A percentile compares a stretch with the other conserved stretches of the same genome.
These are phyloP conservation scores for Knoxia roxburghii DNA, from an alignment of 257 asterid species.

Conservation along the genomic window DNA sequence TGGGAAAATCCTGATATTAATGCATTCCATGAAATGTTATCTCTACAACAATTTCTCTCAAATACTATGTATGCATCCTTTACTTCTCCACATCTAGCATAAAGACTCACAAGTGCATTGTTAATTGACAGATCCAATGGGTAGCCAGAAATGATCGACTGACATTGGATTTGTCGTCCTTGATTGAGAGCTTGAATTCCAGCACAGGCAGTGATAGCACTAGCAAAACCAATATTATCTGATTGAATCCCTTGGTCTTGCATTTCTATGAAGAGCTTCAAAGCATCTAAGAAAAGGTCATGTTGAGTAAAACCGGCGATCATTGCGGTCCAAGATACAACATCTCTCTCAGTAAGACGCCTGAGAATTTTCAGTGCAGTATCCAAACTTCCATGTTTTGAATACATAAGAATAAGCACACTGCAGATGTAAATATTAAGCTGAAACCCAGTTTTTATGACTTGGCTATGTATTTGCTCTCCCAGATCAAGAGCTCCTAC, in stretches of 20 bases:
- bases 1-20: constrained; percentile 87
- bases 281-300: constrained; percentile 55
- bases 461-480: constrained; percentile 77
- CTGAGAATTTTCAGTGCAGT: constrained; percentile 63
- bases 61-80: constrained; percentile 52
- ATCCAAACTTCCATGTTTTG: constrained; percentile 61
- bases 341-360: constrained; percentile 57
- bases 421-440: constrained; percentile 74
- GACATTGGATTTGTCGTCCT: constrained; percentile 75
- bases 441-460: constrained; percentile 64
- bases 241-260: constrained; percentile 48
- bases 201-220: constrained; percentile 78
- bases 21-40: constrained; percentile 69
- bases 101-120: constrained; percentile 67
- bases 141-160: constrained; percentile 58
- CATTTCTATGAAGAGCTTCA: constrained; percentile 63
- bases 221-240: constrained; percentile 82
- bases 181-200: constrained; percentile 68
- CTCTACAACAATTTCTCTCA: constrained; percentile 47
- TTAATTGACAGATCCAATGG: constrained; percentile 64
- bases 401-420: constrained; percentile 86
- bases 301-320: constrained; percentile 74
- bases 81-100: constrained; percentile 74
- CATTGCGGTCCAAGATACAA: constrained; percentile 88
- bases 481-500: constrained; percentile 68